Evolutionary conservation across 2,329 filamentous ascomycete species (phyloP).

Genomic region (Drechslerella stenobrocha): DNA sequence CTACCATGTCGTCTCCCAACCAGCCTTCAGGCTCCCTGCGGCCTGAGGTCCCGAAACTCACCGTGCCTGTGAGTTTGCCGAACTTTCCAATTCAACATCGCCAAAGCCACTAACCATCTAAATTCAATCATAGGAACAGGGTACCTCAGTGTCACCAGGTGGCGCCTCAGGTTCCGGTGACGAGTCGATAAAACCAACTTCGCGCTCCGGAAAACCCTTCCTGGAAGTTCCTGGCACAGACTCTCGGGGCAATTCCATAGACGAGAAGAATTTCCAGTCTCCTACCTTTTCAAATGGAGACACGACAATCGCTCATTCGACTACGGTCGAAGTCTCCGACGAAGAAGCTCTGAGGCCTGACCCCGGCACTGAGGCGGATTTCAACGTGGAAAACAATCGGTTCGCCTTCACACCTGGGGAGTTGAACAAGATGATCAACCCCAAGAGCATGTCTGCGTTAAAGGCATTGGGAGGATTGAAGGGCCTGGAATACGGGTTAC

Average conservation of each 20-base stretch:
- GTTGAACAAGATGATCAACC: conserved; percentile 83
- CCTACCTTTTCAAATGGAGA: conserved; percentile 45
- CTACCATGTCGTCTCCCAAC: conserved; percentile 36
- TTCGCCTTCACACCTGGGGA: conserved; percentile 85
- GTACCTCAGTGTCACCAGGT: conserved; percentile 26
- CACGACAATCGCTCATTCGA: conserved; percentile 45
- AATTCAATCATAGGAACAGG: conserved; percentile 21
- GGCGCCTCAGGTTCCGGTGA: conserved; percentile 20
- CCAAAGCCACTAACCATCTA: neutral
- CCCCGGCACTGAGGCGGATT: conserved; percentile 61
- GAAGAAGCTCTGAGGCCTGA: conserved; percentile 61
- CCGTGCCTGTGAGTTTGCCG: conserved; percentile 23
- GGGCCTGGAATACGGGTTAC: conserved; percentile 77
- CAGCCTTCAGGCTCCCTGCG: conserved; percentile 37
- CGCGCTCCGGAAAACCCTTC: conserved; percentile 41
- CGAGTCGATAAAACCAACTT: conserved; percentile 34
- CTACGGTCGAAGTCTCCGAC: conserved; percentile 53
- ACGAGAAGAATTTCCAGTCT: conserved; percentile 46
- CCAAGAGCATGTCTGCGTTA: conserved; percentile 81
- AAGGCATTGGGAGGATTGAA: conserved; percentile 75
- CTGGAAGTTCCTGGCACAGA: conserved; percentile 30
- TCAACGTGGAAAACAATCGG: conserved; percentile 61
- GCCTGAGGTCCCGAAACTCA: conserved; percentile 43
- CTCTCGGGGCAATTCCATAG: conserved; percentile 44
- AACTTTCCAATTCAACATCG: neutral